Percentiles rank a stretch among this genome's conserved stretches.
phyloP scores from a whole-genome alignment of 192 early-diverging fungal genomes.

The Entophlyctis luteolus region DNA sequence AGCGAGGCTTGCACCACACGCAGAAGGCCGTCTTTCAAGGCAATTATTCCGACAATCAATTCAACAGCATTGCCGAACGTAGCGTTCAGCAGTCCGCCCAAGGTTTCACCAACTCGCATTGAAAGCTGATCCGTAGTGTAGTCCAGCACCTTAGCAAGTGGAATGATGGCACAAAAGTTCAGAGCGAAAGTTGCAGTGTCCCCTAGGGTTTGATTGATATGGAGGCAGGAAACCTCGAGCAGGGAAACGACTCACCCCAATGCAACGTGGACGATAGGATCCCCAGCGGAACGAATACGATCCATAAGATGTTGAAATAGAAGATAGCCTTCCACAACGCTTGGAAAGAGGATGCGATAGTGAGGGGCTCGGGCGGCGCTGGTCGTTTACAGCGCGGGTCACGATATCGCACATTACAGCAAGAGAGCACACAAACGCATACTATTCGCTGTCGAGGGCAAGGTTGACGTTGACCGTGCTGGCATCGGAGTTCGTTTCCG shows the following conservation, averaged over 20 bases:
- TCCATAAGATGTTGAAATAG: slow-evolving; percentile 55
- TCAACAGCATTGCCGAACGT: slow-evolving; percentile 82
- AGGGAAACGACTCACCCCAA: slow-evolving; percentile 53
- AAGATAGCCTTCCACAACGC: slow-evolving; percentile 7
- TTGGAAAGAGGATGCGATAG: slow-evolving; percentile 9
- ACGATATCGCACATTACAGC: no score
- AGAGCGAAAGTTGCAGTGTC: slow-evolving; percentile 66
- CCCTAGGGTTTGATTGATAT: no score
- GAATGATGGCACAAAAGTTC: slow-evolving; percentile 85
- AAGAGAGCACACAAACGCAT: no score
- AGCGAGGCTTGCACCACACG: slow-evolving; percentile 85
- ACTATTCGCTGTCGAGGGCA: no score
- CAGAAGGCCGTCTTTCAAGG: slow-evolving; percentile 71
- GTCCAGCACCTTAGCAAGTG: slow-evolving; percentile 82
- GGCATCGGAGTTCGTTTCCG: no score
- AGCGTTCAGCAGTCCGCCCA: slow-evolving; percentile 6
- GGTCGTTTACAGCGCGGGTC: no score
- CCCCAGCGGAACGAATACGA: slow-evolving; percentile 79
- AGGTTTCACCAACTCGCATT: slow-evolving; percentile 7
- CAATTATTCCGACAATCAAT: slow-evolving; percentile 76
- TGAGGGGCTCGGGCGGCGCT: no score
- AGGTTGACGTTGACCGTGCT: no score
- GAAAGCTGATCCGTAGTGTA: slow-evolving; percentile 76
- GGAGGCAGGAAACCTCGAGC: not conserved
- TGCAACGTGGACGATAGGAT: slow-evolving; percentile 57